phyloP scores from a whole-genome alignment of 2,329 filamentous ascomycete species.

The Gnomoniopsis sp. region DNA sequence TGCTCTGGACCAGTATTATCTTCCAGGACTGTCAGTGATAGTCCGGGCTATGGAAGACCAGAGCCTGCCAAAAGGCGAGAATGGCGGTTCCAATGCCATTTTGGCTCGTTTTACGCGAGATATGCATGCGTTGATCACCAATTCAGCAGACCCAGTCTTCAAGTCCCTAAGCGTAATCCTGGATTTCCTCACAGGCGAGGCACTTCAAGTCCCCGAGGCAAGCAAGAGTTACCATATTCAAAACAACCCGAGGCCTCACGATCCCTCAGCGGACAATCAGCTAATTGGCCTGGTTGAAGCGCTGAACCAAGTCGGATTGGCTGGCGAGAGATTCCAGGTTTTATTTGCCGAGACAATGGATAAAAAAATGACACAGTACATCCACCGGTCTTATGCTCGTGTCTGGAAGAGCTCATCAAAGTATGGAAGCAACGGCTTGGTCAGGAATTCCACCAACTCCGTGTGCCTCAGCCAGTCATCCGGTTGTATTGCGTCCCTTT shows the following conservation, averaged over 20 bases:
- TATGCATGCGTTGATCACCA: conserved; percentile 62
- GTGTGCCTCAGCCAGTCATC: conserved; percentile 38
- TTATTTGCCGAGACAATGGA: conserved; percentile 71
- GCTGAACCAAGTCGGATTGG: conserved; percentile 63
- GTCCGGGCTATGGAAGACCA: conserved; percentile 40
- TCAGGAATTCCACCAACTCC: conserved; percentile 17
- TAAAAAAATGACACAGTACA: conserved; percentile 59
- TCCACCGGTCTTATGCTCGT: conserved; percentile 59
- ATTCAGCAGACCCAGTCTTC: conserved; percentile 56
- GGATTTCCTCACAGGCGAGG: conserved; percentile 44
- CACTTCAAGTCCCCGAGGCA: conserved; percentile 38
- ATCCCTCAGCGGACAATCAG: conserved; percentile 32
- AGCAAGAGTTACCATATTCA: background rate
- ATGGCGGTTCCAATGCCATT: conserved; percentile 38
- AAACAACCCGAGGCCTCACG: background rate
- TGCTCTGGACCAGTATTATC: conserved; percentile 52
- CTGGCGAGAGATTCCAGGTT: conserved; percentile 66
- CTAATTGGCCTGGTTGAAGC: conserved; percentile 52
- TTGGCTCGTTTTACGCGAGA: conserved; percentile 51
- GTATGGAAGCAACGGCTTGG: conserved; percentile 11
- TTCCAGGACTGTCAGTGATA: conserved; percentile 51
- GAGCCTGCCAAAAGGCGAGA: conserved; percentile 24
- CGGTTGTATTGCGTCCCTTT: conserved; percentile 56
- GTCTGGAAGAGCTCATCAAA: conserved; percentile 50
- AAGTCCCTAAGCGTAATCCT: conserved; percentile 54